Base-by-base conservation (phyloP, 192 early-diverging fungal species). In the Rhizoclosmatium globosum region DNA sequence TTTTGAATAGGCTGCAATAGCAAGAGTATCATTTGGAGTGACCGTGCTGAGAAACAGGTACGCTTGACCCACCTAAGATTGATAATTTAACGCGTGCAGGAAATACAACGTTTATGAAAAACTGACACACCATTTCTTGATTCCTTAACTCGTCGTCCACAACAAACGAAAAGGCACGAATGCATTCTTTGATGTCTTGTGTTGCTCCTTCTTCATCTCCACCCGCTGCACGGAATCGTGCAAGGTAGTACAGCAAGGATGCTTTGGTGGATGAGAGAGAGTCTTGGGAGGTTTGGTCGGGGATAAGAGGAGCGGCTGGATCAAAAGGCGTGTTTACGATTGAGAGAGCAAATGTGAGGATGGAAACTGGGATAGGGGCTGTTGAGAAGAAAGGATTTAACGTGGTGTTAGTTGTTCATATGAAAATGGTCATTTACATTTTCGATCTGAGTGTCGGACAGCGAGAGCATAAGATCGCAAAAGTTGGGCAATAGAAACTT, bases 21-120 rank as follows among this genome's bases (percentile, higher is more conserved):
- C 72, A 21, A 74, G 44, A 15, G 31, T 47, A 31, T 74, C 72
- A 38, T 74, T 74, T 13, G 72, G 58, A 19, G 72, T 62, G 19
- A 62, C 72, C 19, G 72, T 74, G 47, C 72, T 74, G 17, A 74
- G 43, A 6, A 74, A 74, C 17, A 74, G 9, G 46, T 62, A 74
- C 23, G 72, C 56, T 47, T 74, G 72, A 15, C 72, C 72, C 42
- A 45, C 19, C 72, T 74, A 2, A 41, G 1, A 46, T 41, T 68
- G 38, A 43, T 11, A 46, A 13, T 19, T 19, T 3, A 38, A 13
- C 7, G 62, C n/a, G 62, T 13, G 19, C 62, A 64, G 3, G 39
- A 45, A 1, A 68, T n/a, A 68, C 38, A 68, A 41, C 38, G 66
- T 11, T 15, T 38, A 15, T 11, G 23, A 2, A 4, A 3, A n/a